phyloP scores from a whole-genome alignment of 176 grass and related monocot species.

The Carex scoparia region DNA sequence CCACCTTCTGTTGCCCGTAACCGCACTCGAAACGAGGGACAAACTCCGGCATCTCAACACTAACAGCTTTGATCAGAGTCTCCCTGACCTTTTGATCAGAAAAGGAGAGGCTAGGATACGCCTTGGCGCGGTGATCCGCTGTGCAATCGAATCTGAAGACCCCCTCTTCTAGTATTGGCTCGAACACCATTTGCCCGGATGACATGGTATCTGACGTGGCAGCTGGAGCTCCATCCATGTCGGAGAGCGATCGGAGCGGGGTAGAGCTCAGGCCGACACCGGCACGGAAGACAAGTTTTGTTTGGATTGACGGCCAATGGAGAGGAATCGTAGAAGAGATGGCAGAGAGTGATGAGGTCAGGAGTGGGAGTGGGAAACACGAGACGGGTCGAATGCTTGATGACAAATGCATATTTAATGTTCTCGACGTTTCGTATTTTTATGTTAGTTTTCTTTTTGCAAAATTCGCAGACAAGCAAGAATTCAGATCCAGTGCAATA shows the following conservation, averaged over 20 bases:
- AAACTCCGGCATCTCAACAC: conserved; percentile 29
- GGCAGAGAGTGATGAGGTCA: not conserved
- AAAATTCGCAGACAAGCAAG: too few relatives aligned
- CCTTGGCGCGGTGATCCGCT: conserved; percentile 37
- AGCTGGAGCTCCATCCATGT: not conserved
- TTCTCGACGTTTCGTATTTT: not conserved
- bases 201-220: conserved; percentile 3
- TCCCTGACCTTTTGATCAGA: conserved; percentile 46
- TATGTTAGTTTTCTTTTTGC: not conserved
- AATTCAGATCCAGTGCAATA: too few relatives aligned
- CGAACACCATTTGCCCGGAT: conserved; percentile 41
- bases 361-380: not conserved
- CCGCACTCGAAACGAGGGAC: conserved; percentile 37
- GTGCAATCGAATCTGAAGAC: conserved; percentile 91
- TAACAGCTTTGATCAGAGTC: conserved; percentile 24
- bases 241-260: not conserved
- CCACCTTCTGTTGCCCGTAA: conserved; percentile 46
- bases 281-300: not conserved
- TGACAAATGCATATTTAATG: not conserved
- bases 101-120: conserved; percentile 69
- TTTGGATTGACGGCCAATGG: not conserved
- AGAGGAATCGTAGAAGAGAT: not conserved
- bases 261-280: not conserved
- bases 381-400: not conserved
- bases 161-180: conserved; percentile 55